These are phyloP conservation scores for Aphanomyces astaci DNA, from an alignment of 352 stramenopile species.

Conservation along the genomic window DNA sequence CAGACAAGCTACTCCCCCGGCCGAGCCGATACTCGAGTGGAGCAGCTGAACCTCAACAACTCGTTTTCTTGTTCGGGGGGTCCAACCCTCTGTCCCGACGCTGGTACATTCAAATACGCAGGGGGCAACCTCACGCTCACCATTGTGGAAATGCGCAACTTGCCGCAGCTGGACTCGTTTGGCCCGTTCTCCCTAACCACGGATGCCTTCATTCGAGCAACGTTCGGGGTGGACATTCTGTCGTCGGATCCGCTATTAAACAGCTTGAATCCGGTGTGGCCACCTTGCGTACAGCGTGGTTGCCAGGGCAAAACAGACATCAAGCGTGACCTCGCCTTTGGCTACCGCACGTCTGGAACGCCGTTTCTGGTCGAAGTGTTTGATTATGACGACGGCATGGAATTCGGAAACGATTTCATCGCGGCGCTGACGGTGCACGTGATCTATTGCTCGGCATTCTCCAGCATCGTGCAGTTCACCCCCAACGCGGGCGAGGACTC, in stretches of 20 bases:
- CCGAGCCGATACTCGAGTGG: slow-evolving; percentile 60
- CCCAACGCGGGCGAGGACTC: slow-evolving; percentile 44
- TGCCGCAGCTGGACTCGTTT: slow-evolving; percentile 77
- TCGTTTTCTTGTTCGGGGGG: slow-evolving; percentile 69
- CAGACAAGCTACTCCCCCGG: slow-evolving; percentile 56
- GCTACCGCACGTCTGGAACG: slow-evolving; percentile 72
- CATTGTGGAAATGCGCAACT: slow-evolving; percentile 74
- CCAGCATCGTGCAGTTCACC: slow-evolving; percentile 38
- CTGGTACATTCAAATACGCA: slow-evolving; percentile 54
- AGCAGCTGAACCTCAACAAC: slow-evolving; percentile 35
- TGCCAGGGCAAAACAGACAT: slow-evolving; percentile 44
- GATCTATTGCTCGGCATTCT: slow-evolving; percentile 77
- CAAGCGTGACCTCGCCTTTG: slow-evolving; percentile 71
- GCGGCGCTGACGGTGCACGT: slow-evolving; percentile 54
- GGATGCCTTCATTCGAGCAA: slow-evolving; percentile 68
- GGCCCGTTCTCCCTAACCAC: slow-evolving; percentile 51
- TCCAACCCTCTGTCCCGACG: slow-evolving; percentile 53
- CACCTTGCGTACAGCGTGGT: slow-evolving; percentile 35
- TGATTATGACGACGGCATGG: slow-evolving; percentile 78
- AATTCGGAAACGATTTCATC: slow-evolving; percentile 83
- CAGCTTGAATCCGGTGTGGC: slow-evolving; percentile 71
- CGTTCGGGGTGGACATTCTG: slow-evolving; percentile 62
- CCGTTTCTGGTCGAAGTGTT: slow-evolving; percentile 57
- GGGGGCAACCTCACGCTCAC: slow-evolving; percentile 85
- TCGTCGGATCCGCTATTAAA: slow-evolving; percentile 58